Evolutionary conservation across 768 basidiomycete genomes (phyloP).

Genomic region (Suillus lakei): DNA sequence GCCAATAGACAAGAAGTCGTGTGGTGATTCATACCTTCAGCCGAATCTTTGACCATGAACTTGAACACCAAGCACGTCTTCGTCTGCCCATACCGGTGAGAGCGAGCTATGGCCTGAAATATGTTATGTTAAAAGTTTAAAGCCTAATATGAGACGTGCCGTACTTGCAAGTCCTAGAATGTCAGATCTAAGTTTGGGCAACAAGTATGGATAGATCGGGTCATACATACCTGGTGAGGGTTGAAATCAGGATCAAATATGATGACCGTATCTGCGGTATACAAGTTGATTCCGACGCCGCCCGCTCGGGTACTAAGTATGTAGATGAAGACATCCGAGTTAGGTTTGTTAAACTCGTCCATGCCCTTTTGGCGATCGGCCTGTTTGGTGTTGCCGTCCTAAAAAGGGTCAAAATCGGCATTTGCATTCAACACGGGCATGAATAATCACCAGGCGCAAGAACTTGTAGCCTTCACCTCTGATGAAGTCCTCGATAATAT

Average conservation of each 20-base stretch:
- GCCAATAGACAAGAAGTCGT: not conserved
- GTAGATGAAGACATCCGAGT: constrained; percentile 90
- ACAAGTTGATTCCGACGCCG: constrained; percentile 90
- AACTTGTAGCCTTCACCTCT: constrained; percentile 79
- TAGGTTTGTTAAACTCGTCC: constrained; percentile 90
- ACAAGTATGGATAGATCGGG: not conserved
- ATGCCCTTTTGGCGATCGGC: constrained; percentile 89
- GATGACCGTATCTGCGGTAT: constrained; percentile 92
- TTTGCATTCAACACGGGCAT: constrained; percentile 14
- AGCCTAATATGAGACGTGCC: constrained; percentile 23
- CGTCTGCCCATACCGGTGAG: constrained; percentile 93
- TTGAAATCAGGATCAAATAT: constrained; percentile 98
- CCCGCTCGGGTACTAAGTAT: constrained; percentile 92
- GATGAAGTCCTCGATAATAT: constrained; percentile 90
- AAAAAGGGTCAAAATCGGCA: constrained; percentile 5
- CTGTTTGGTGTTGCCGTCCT: constrained; percentile 93
- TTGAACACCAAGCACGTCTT: constrained; percentile 97
- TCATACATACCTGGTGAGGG: constrained; percentile 80
- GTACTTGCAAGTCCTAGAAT: constrained; percentile 81
- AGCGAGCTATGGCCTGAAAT: constrained; percentile 86
- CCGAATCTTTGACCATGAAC: constrained; percentile 92
- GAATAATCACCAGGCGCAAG: constrained; percentile 66
- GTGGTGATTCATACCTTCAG: constrained; percentile 65
- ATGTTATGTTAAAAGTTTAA: constrained; percentile 13
- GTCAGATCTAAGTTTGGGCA: constrained; percentile 16